Evolutionary conservation across 768 basidiomycete species (phyloP), one percentile per base, ranked within the genome.

Genomic region (Kondoa subrosea): DNA sequence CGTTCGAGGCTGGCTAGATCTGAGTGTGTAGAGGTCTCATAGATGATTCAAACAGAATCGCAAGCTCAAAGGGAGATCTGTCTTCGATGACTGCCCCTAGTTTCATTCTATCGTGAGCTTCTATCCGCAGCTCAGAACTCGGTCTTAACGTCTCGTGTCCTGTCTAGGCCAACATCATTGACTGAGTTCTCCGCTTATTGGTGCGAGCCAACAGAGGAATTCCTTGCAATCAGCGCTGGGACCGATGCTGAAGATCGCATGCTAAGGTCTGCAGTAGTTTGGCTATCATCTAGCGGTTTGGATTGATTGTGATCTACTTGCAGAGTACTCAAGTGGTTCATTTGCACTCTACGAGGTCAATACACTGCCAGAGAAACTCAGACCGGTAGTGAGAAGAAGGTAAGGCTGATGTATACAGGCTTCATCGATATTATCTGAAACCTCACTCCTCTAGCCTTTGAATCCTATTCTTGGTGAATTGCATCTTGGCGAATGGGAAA

Each of bases 331-430:
- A n/a, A n/a, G n/a, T 25, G 56, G 29, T 56, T n/a, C 15, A n/a
- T n/a, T 25, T 4, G 14, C 60, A 25, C 16, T 56, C 14, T 16
- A 67, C 50, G 57, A 64, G 67, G 64, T 26, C 62, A 63, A 29
- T 91, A 91, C 76, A 96, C 88, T 56, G 89, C 89, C 21, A 81
- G 92, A 62, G 96, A 96, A 74, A 91, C 95, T 79, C 85, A 86
- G 71, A 87, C 91, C 84, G 93, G 93, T 16, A 90, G 88, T 0
- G 92, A 97, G 83, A 97, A 97, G 82, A 97, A 97, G n/a, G n/a
- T n/a, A n/a, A n/a, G n/a, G n/a, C n/a, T n/a, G n/a, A n/a, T n/a
- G n/a, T n/a, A n/a, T n/a, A n/a, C n/a, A n/a, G n/a, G n/a, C n/a
- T n/a, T n/a, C n/a, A n/a, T n/a, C n/a, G n/a, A n/a, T n/a, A n/a